These are phyloP conservation scores for Syzygium aromaticum DNA, from an alignment of 345 rosid species.

Conservation along the genomic window DNA sequence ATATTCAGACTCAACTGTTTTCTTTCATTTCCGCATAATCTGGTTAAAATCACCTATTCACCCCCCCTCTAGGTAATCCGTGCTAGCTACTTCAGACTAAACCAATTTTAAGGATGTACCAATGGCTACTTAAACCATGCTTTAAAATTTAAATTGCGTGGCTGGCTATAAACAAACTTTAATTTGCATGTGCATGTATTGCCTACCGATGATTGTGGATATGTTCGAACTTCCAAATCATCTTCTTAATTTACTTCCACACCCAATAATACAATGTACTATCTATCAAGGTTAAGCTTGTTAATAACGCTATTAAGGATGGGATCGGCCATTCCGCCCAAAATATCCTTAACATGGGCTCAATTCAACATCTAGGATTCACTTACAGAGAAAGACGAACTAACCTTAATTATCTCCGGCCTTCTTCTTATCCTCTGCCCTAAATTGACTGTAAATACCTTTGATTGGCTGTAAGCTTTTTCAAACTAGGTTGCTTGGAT, in stretches of 20 bases:
- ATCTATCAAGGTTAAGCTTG: neutral
- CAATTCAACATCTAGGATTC: neutral
- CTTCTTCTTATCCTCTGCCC: neutral
- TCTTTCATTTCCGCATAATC: too few relatives aligned
- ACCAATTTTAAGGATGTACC: neutral
- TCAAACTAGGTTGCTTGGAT: neutral
- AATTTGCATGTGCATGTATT: neutral
- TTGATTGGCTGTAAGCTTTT: neutral
- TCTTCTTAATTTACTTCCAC: neutral
- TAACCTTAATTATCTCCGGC: neutral
- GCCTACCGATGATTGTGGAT: neutral
- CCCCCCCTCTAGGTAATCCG: too few relatives aligned
- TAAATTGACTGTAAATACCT: neutral
- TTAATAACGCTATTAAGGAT: neutral
- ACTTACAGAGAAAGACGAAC: neutral
- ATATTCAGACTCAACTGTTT: too few relatives aligned
- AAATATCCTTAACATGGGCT: neutral
- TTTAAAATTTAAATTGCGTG: neutral
- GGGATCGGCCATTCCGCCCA: neutral
- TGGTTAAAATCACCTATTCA: too few relatives aligned
- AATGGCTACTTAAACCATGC: too few relatives aligned
- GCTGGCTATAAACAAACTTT: neutral
- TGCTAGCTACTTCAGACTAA: too few relatives aligned
- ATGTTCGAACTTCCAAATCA: neutral
- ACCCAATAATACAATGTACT: neutral